phyloP scores from a whole-genome alignment of 176 grass and related monocot genomes.

The Carex pumila region DNA sequence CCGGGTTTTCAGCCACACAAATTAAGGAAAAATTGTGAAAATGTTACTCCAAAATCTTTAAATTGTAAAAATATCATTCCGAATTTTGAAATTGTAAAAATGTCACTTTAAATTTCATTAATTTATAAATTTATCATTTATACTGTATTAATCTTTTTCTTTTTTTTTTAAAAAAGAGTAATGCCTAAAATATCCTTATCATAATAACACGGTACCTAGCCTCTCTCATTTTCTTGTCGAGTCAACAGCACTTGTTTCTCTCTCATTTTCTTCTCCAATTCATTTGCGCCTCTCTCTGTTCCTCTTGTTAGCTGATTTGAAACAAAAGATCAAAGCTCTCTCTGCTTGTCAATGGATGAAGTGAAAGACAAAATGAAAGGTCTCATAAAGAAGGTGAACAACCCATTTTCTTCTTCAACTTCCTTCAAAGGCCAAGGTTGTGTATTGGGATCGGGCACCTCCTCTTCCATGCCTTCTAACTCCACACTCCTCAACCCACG shows the following conservation, averaged over 20 bases:
- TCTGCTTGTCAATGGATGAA: constrained; percentile 24
- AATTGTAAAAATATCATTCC: too few species aligned
- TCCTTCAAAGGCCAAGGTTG: constrained; percentile 65
- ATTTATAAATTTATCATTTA: too few species aligned
- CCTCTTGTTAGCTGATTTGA: not conserved
- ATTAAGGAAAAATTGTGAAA: too few species aligned
- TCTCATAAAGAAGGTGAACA: constrained; percentile 89
- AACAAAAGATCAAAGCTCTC: not conserved
- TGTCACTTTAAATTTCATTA: too few species aligned
- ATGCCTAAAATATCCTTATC: too few species aligned
- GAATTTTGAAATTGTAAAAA: too few species aligned
- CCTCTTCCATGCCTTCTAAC: not conserved
- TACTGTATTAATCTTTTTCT: too few species aligned
- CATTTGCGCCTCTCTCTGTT: constrained; percentile 18
- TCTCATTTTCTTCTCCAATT: constrained; percentile 3
- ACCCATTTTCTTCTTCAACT: constrained; percentile 46
- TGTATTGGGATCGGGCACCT: constrained; percentile 45
- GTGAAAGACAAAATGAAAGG: constrained; percentile 91
- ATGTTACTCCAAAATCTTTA: too few species aligned
- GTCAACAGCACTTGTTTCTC: constrained; percentile 2
- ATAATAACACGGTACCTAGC: too few species aligned
- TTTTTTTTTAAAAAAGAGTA: too few species aligned
- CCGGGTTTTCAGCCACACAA: too few species aligned
- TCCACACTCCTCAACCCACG: constrained; percentile 36
- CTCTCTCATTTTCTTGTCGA: not conserved